Conservation (phyloP, 169 alveolate species). For the Plasmodium sp. region DNA sequence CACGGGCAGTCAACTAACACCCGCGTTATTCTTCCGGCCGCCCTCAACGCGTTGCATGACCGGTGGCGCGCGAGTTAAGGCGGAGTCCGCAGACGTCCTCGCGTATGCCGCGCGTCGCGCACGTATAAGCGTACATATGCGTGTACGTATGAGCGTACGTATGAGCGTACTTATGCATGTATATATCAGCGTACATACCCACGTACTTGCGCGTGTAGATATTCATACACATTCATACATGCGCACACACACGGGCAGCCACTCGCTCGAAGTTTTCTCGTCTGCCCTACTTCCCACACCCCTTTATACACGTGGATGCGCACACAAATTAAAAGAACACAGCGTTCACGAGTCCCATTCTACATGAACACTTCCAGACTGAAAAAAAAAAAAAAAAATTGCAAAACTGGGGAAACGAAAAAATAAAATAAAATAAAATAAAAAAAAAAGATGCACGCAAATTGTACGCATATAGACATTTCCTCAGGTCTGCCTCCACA, state of each 20-base stretch:
- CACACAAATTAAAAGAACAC: neutral
- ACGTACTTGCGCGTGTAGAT: neutral
- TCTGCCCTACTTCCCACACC: neutral
- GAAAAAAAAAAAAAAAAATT: neutral
- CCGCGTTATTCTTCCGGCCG: neutral
- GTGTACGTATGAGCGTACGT: neutral
- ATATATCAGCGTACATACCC: neutral
- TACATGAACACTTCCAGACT: neutral
- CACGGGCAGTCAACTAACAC: neutral
- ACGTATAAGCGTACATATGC: neutral
- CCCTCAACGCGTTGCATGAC: neutral
- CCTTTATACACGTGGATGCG: neutral
- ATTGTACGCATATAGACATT: neutral
- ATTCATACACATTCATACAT: neutral
- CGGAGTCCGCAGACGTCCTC: neutral
- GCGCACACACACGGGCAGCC: neutral
- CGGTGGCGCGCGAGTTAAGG: neutral
- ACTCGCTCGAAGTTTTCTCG: neutral
- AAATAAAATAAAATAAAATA: neutral
- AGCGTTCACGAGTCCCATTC: neutral
- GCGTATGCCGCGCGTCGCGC: neutral
- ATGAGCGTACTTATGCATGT: neutral
- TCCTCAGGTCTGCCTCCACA: neutral
- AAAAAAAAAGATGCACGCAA: neutral
- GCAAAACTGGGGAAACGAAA: neutral